Evolutionary conservation across 441 rosid genomes (phyloP).

Genomic region (Bruguiera hainesii): DNA sequence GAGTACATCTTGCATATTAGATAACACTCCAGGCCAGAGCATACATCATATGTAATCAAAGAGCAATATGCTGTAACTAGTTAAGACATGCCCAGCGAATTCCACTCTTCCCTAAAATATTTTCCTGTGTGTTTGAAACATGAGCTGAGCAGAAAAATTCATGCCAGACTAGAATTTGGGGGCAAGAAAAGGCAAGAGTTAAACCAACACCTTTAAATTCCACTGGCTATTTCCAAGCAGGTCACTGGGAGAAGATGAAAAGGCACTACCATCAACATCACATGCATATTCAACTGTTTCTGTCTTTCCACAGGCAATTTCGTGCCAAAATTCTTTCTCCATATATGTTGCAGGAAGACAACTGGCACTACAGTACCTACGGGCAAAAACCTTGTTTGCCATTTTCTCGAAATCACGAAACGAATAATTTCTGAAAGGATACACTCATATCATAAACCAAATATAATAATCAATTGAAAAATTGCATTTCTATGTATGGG

Average conservation of each 20-base stretch:
- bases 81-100: neutral
- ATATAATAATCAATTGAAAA: slow-evolving; percentile 7
- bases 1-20: too few relatives aligned
- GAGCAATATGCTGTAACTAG: neutral
- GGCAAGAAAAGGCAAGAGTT: slow-evolving; percentile 16
- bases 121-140: neutral
- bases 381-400: slow-evolving; percentile 95
- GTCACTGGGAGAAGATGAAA: slow-evolving; percentile 81
- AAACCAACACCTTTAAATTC: slow-evolving; percentile 87
- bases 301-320: slow-evolving; percentile 92
- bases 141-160: slow-evolving; percentile 2
- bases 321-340: slow-evolving; percentile 99
- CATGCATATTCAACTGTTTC: slow-evolving; percentile 99
- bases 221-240: slow-evolving; percentile 96
- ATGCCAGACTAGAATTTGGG: slow-evolving; percentile 7
- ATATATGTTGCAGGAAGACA: slow-evolving; percentile 82
- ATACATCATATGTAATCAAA: neutral
- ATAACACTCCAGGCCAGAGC: slow-evolving; percentile 1
- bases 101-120: neutral
- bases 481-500: slow-evolving; percentile 12
- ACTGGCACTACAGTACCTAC: slow-evolving; percentile 92
- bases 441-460: slow-evolving; percentile 28
- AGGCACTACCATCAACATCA: slow-evolving; percentile 99
- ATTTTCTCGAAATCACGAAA: slow-evolving; percentile 97
- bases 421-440: slow-evolving; percentile 78